phyloP scores from a whole-genome alignment of 176 grass and related monocot genomes.

The Hyparrhenia diplandra region DNA sequence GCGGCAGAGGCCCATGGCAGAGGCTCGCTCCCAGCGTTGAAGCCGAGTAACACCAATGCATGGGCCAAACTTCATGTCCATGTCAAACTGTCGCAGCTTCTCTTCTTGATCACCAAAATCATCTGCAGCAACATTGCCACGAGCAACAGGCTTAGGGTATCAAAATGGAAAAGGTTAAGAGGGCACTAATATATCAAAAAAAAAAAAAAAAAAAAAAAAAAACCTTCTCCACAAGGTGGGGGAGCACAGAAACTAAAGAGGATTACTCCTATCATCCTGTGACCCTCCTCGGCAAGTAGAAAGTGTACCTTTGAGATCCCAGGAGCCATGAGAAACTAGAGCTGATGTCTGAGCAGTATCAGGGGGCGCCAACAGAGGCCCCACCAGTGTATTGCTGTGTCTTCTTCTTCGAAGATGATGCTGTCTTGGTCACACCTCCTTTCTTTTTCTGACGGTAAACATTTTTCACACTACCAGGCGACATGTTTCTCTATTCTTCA shows the following conservation, averaged over 20 bases:
- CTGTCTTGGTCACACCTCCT: slow-evolving; percentile 19
- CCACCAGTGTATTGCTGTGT: slow-evolving; percentile 32
- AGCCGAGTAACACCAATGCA: slow-evolving; percentile 56
- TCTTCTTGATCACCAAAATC: slow-evolving; percentile 50
- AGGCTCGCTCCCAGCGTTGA: slow-evolving; percentile 61
- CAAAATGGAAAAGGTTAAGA: not conserved
- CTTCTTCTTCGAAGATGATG: slow-evolving; percentile 48
- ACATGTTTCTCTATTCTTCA: slow-evolving; percentile 33
- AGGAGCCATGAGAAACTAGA: slow-evolving; percentile 40
- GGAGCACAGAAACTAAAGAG: not conserved
- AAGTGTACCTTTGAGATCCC: slow-evolving; percentile 32
- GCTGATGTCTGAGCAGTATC: slow-evolving; percentile 35
- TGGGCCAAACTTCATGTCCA: slow-evolving; percentile 58
- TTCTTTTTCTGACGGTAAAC: slow-evolving; percentile 63
- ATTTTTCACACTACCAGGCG: slow-evolving; percentile 42
- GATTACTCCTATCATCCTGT: not conserved
- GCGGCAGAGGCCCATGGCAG: slow-evolving; percentile 56
- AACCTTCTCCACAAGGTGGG: not conserved
- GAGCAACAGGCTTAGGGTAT: not conserved
- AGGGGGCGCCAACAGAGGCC: slow-evolving; percentile 2
- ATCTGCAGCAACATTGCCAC: slow-evolving; percentile 20
- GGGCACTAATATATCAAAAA: not conserved
- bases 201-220: not conserved
- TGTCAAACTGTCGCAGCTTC: slow-evolving; percentile 48
- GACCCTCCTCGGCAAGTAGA: not conserved